Conservation (phyloP, 2,329 filamentous ascomycete genomes). For the Colletotrichum gigasporum region DNA sequence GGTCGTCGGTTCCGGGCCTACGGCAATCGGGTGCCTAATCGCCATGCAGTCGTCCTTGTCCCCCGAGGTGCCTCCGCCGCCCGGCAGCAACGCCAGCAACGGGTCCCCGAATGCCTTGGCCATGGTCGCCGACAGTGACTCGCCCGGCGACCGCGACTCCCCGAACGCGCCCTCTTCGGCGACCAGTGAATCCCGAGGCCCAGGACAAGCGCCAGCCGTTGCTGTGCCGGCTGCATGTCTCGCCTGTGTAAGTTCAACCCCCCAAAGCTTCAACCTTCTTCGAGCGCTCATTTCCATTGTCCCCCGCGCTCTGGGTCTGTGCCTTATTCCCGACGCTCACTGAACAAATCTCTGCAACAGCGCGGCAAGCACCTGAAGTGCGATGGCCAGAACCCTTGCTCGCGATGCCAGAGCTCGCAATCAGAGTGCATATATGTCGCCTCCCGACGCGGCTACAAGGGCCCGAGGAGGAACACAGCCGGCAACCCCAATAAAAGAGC, state of each 20-base stretch:
- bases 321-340: background rate
- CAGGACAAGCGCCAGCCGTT: conserved; percentile 44
- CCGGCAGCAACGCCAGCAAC: conserved; percentile 27
- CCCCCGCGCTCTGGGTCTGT: background rate
- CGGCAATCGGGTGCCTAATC: conserved; percentile 2
- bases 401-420: conserved; percentile 68
- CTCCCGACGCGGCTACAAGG: conserved; percentile 80
- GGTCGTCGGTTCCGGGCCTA: background rate
- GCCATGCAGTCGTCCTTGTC: conserved; percentile 20
- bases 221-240: conserved; percentile 63
- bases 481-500: conserved; percentile 48
- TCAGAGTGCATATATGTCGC: conserved; percentile 76
- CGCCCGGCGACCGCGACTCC: conserved; percentile 26
- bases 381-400: conserved; percentile 75
- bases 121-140: conserved; percentile 30
- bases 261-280: background rate
- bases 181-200: conserved; percentile 32
- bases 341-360: conserved; percentile 43
- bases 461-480: conserved; percentile 61
- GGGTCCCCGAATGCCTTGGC: conserved; percentile 21
- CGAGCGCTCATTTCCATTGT: background rate
- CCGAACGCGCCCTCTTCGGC: conserved; percentile 34
- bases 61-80: conserved; percentile 19
- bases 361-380: conserved; percentile 78
- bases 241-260: conserved; percentile 57